These are phyloP conservation scores for Pythium oligandrum DNA, from an alignment of 352 stramenopile genomes.

Conservation along the genomic window DNA sequence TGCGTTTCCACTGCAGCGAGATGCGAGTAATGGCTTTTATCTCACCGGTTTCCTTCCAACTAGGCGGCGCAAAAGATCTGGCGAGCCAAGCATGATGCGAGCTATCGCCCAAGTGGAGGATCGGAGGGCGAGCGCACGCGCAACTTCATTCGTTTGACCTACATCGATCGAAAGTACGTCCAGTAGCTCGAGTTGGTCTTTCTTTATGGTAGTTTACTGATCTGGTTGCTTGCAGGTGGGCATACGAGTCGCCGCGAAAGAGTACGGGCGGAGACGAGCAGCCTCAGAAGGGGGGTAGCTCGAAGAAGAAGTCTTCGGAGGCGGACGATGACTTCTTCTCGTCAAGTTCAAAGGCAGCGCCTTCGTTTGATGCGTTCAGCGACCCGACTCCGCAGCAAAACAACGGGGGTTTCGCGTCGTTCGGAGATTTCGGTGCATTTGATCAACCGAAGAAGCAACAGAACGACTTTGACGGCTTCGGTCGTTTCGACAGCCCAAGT, in stretches of 20 bases:
- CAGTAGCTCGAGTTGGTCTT: no score
- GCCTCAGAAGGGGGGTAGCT: constrained; percentile 39
- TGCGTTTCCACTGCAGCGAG: constrained; percentile 13
- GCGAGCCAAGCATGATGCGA: constrained; percentile 77
- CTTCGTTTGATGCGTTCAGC: constrained; percentile 31
- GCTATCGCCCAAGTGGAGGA: constrained; percentile 63
- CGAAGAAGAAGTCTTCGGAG: constrained; percentile 34
- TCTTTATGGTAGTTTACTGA: not conserved
- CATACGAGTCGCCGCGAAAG: constrained; percentile 67
- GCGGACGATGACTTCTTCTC: constrained; percentile 44
- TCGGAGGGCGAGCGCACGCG: constrained; percentile 77
- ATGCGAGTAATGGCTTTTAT: no score
- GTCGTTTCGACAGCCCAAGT: constrained; percentile 17
- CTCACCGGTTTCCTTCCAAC: no score
- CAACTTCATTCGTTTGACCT: constrained; percentile 88
- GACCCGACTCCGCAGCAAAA: constrained; percentile 10
- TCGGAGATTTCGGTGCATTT: constrained; percentile 81
- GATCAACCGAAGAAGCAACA: constrained; percentile 30
- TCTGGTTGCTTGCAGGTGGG: constrained; percentile 38
- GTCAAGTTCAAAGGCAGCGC: constrained; percentile 22
- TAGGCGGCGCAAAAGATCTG: constrained; percentile 84
- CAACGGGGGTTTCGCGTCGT: constrained; percentile 43
- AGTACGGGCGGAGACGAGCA: constrained; percentile 36
- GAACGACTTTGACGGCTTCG: constrained; percentile 35
- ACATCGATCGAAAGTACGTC: constrained; percentile 82